Conservation (phyloP, 2,329 filamentous ascomycete species). For the Alternaria infectoria region DNA sequence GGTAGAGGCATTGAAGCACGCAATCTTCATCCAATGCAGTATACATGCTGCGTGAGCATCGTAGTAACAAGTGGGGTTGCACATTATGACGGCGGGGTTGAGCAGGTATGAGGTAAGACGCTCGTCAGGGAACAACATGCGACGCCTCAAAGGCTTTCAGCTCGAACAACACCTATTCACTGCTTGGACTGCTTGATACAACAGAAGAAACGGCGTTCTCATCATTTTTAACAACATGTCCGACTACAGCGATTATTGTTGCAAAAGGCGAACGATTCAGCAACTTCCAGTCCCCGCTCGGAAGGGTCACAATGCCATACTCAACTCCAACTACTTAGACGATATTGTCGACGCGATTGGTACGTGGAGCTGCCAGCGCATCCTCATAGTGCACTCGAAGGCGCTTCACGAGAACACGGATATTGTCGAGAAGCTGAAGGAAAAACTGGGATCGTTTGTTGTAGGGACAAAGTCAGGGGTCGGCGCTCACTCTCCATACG, state of each 20-base stretch:
- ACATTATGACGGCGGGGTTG: slow-evolving; percentile 11
- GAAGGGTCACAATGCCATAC: slow-evolving; percentile 25
- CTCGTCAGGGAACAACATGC: slow-evolving; percentile 5
- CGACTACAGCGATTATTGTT: neutral
- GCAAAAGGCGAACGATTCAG: slow-evolving; percentile 23
- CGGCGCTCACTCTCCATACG: slow-evolving; percentile 31
- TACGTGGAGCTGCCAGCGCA: slow-evolving; percentile 21
- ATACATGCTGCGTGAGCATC: neutral
- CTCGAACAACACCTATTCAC: no score
- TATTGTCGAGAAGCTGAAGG: slow-evolving; percentile 21
- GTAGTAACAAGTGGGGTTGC: neutral
- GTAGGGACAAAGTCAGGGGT: slow-evolving; percentile 29
- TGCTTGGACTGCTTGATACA: neutral
- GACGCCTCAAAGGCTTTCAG: neutral
- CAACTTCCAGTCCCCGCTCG: slow-evolving; percentile 22
- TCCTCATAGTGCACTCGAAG: slow-evolving; percentile 28
- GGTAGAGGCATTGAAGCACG: neutral
- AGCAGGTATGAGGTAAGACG: slow-evolving; percentile 13
- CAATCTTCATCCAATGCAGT: neutral
- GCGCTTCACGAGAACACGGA: slow-evolving; percentile 25
- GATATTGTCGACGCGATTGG: slow-evolving; percentile 24
- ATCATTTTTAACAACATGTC: slow-evolving; percentile 1
- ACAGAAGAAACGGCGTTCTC: neutral
- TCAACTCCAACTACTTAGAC: slow-evolving; percentile 21
- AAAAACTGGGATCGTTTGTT: slow-evolving; percentile 20